These are phyloP conservation scores for Paspalum vaginatum DNA, from an alignment of 176 grass and related monocot species.

Conservation along the genomic window DNA sequence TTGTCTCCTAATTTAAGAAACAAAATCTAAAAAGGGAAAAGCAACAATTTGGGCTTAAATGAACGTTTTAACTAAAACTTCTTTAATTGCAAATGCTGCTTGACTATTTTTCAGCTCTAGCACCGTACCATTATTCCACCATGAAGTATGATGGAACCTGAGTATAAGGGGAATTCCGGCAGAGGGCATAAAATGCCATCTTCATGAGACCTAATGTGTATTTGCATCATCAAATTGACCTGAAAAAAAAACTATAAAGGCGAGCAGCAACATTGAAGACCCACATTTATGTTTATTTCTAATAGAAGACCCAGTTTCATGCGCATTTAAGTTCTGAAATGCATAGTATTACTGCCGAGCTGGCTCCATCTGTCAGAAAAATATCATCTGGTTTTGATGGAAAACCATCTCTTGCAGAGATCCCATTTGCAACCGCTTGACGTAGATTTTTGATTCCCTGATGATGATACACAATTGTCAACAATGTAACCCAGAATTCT, in stretches of 20 bases:
- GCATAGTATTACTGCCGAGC: conserved; percentile 54
- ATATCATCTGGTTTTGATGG: conserved; percentile 58
- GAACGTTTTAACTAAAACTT: neutral
- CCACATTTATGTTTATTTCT: neutral
- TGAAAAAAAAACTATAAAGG: conserved; percentile 25
- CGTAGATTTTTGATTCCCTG: conserved; percentile 62
- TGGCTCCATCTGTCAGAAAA: conserved; percentile 78
- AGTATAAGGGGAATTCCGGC: conserved; percentile 80
- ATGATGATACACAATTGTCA: conserved; percentile 2
- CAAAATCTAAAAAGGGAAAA: neutral
- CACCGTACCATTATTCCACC: conserved; percentile 72
- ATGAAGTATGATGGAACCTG: conserved; percentile 71
- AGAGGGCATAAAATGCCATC: conserved; percentile 78
- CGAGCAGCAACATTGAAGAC: neutral
- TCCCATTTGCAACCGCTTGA: conserved; percentile 65
- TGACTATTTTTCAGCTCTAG: neutral
- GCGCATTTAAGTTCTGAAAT: neutral
- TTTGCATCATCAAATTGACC: conserved; percentile 74
- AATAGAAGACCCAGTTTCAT: neutral
- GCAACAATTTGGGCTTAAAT: neutral
- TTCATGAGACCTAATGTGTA: conserved; percentile 71
- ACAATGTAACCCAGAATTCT: neutral
- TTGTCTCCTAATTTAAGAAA: neutral
- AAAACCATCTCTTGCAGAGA: conserved; percentile 66
- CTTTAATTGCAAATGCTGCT: neutral